Evolutionary conservation across 306 rosid genomes (phyloP), one percentile per base, ranked within the genome.

Genomic region (Mucuna pruriens): DNA sequence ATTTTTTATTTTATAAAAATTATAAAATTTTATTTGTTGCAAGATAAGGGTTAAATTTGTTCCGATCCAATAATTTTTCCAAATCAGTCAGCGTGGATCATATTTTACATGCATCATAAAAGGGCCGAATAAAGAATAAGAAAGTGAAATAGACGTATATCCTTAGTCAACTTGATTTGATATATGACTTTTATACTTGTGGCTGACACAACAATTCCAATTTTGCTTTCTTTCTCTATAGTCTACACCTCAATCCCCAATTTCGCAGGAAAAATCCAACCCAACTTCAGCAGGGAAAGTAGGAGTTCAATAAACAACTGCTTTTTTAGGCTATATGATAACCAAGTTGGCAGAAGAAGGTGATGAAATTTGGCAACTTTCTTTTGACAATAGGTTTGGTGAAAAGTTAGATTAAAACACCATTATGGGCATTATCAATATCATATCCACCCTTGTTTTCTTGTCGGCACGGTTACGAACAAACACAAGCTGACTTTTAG

Each of bases 361-460:
- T 20, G 20, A 34, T 73, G 66, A 72, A 73, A 73, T 54, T 52
- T 73, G 34, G 49, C 38, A 52, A 23, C 54, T 38, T 55, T 55
- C 25, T 74, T 74, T 74, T 22, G 68, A 74, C 68, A 2, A 39
- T 2, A 12, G 1, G 16, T 22, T 55, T 74, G 64, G 48, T 11
- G 22, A 36, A 74, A 52, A 57, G 54, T 74, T 38, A 10, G 64
- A 17, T 15, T 12, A 11, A 44, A 68, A 69, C 12, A 20, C 22
- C 7, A 1, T 13, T n/a, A n/a, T n/a, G n/a, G n/a, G n/a, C n/a
- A n/a, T n/a, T 42, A 23, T 22, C 57, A 44, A 7, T 23, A 69
- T 69, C 74, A 12, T 20, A 34, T 66, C 7, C 72, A 38, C 16
- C 17, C 26, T 66, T 0, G 9, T 17, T 7, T 64, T 34, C 51